phyloP scores from a whole-genome alignment of 169 alveolate genomes.

The Condylostoma magnum region DNA sequence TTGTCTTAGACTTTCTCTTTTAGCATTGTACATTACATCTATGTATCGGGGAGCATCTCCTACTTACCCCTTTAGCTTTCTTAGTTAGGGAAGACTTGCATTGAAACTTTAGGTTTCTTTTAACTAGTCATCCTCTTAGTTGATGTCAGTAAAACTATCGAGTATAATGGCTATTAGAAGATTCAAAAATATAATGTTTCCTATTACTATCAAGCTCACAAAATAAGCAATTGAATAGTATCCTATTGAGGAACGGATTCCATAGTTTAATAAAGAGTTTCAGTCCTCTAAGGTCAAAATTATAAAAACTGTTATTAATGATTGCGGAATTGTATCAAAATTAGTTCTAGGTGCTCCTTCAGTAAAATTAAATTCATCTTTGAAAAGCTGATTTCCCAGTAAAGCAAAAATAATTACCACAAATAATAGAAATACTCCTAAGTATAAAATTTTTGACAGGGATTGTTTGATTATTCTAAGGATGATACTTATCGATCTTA shows the following conservation, averaged over 20 bases:
- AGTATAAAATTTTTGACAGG: conserved; percentile 51
- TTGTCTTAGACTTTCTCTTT: no score
- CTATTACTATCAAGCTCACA: conserved; percentile 26
- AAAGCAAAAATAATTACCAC: conserved; percentile 70
- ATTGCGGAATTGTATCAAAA: conserved; percentile 55
- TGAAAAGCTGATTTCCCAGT: conserved; percentile 71
- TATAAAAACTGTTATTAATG: conserved; percentile 75
- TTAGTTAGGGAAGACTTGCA: no score
- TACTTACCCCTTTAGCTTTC: no score
- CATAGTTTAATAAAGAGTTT: conserved; percentile 51
- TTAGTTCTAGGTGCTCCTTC: conserved; percentile 38
- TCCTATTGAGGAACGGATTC: conserved; percentile 33
- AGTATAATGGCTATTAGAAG: conserved; percentile 40
- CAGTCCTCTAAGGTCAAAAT: conserved; percentile 77
- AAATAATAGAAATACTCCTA: conserved; percentile 58
- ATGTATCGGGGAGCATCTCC: no score
- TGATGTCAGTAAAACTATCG: conserved; percentile 22
- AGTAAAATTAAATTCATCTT: conserved; percentile 42
- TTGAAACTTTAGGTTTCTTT: no score
- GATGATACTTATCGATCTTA: background rate
- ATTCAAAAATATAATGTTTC: conserved; percentile 37
- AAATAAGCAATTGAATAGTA: background rate
- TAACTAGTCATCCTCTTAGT: background rate
- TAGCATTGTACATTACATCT: no score
- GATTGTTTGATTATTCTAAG: background rate